Base-by-base conservation (phyloP, 2,329 filamentous ascomycete species). In the Sarocladium oryzae region DNA sequence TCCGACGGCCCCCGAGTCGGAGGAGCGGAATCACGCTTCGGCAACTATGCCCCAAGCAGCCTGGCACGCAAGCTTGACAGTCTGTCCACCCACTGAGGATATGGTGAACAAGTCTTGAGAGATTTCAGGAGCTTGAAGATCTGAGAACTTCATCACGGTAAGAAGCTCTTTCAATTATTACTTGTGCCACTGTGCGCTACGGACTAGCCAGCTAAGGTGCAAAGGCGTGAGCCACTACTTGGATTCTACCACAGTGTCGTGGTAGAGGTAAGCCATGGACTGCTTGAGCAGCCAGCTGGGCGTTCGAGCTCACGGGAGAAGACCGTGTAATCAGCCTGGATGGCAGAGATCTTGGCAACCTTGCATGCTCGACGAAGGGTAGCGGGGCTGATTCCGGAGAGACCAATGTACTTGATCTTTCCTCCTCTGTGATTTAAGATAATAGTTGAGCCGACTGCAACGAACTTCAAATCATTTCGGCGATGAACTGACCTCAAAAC, bases 271-370 rank as follows among this genome's bases (percentile, higher is more conserved):
- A 48, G 54, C 59, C 54, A 61, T 58, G 59, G 59, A 61, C 61
- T n/a, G n/a, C n/a, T n/a, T n/a, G n/a, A n/a, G n/a, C n/a, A n/a
- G n/a, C n/a, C n/a, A n/a, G n/a, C n/a, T n/a, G n/a, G n/a, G n/a
- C n/a, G n/a, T n/a, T n/a, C 82, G 55, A 86, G 78, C 38, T 80
- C 74, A 35, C 84, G 68, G 1, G 69, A 61, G 57, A 76, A 82
- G 0, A 73, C 71, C 7, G 66, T 73, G 62, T 78, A 80, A 58
- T 81, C 77, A 32, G 79, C 66, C 58, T 82, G 77, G 1, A 78
- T 64, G 2, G 75, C 74, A 2, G 71, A 62, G 52, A 82, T 68
- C 20, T 69, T 75, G 38, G 69, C 68, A n/a, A 82, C 62, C 38
- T 71, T 71, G 57, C 66, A 63, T 4, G 75, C 78, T 8, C 78